A percentile compares a stretch with the other conserved stretches of the same genome.
These are phyloP conservation scores for Fusarium redolens DNA, from an alignment of 2,329 filamentous ascomycete species.

Conservation along the genomic window DNA sequence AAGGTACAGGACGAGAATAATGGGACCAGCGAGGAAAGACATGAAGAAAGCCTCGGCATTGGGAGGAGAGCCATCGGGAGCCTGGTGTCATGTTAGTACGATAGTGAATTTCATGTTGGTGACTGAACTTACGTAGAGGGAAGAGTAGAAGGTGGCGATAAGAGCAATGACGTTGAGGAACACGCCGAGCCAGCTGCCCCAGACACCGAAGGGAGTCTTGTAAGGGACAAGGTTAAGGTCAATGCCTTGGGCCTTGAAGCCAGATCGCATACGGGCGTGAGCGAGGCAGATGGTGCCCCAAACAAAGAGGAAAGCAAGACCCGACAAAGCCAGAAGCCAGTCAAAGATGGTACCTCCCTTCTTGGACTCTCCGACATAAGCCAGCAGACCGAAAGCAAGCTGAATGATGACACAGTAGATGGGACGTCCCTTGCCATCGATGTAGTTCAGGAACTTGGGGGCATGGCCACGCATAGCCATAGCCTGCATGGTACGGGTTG, in stretches of 20 bases:
- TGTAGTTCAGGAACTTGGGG: slow-evolving; percentile 79
- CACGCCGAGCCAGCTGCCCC: slow-evolving; percentile 86
- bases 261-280: slow-evolving; percentile 89
- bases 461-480: slow-evolving; percentile 89
- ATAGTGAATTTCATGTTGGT: no score
- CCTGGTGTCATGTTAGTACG: neutral
- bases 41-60: slow-evolving; percentile 77
- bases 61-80: slow-evolving; percentile 72
- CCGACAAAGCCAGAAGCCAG: slow-evolving; percentile 83
- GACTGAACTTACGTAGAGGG: slow-evolving; percentile 16
- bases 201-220: slow-evolving; percentile 78
- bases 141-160: slow-evolving; percentile 85
- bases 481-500: slow-evolving; percentile 88
- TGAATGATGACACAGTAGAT: slow-evolving; percentile 77
- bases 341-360: slow-evolving; percentile 74
- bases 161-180: slow-evolving; percentile 80
- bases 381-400: slow-evolving; percentile 76
- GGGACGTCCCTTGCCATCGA: slow-evolving; percentile 84
- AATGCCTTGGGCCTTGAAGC: slow-evolving; percentile 76
- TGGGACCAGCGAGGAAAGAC: slow-evolving; percentile 74
- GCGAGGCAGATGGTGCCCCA: slow-evolving; percentile 87
- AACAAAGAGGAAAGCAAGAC: slow-evolving; percentile 79
- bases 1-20: slow-evolving; percentile 74
- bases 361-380: slow-evolving; percentile 77
- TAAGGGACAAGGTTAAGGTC: slow-evolving; percentile 82